A percentile compares a stretch with the other conserved stretches of the same genome.
These are phyloP conservation scores for Solanum chaucha DNA, from an alignment of 257 asterid species.

Conservation along the genomic window DNA sequence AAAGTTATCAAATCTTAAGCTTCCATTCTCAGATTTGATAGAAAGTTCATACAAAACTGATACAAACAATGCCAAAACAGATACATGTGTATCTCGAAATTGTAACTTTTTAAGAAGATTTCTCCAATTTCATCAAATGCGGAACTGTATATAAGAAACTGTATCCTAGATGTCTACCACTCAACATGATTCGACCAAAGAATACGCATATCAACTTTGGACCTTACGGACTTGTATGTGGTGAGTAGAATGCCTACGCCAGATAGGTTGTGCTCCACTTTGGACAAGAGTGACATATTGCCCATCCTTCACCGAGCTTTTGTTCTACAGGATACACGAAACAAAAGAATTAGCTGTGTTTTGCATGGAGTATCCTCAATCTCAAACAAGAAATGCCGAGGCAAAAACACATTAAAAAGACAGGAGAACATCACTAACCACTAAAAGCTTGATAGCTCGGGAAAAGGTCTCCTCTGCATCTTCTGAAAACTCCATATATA, in stretches of 20 bases:
- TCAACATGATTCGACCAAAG: not conserved
- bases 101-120: not conserved
- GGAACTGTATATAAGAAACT: not conserved
- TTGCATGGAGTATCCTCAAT: not conserved
- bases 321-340: conserved; percentile 24
- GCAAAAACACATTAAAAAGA: not conserved
- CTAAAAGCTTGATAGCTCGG: conserved; percentile 66
- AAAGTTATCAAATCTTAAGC: not conserved
- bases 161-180: not conserved
- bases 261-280: conserved; percentile 98
- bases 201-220: conserved; percentile 34
- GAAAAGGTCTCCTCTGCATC: conserved; percentile 89
- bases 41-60: not conserved
- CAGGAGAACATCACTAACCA: conserved; percentile 37
- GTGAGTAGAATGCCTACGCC: conserved; percentile 92
- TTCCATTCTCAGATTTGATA: not conserved
- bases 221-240: conserved; percentile 95
- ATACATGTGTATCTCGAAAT: not conserved
- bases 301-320: conserved; percentile 63
- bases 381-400: not conserved
- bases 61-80: not conserved
- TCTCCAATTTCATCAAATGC: not conserved
- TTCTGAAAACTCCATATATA: conserved; percentile 74
- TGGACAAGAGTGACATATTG: conserved; percentile 88
- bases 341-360: not conserved